A percentile compares a stretch with the other conserved stretches of the same genome.
phyloP scores from a whole-genome alignment of 2,329 filamentous ascomycete genomes.

The Claviceps pazoutovae region DNA sequence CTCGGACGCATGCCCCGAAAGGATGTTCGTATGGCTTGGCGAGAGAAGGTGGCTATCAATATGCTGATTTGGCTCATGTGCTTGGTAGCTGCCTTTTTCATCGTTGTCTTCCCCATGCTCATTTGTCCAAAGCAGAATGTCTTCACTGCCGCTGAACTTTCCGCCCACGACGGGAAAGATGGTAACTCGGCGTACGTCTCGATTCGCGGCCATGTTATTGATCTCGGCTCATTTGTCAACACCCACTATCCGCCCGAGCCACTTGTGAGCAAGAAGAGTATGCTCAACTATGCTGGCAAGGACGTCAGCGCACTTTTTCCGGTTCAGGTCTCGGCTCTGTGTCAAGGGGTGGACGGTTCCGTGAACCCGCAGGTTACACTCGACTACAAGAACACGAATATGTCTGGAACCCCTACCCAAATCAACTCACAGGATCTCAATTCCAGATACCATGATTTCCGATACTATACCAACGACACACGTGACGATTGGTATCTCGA shows the following conservation, averaged over 20 bases:
- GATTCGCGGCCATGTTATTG: constrained; percentile 81
- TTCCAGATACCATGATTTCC: constrained; percentile 81
- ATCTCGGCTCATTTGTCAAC: constrained; percentile 60
- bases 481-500: constrained; percentile 88
- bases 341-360: constrained; percentile 56
- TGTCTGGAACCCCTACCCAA: constrained; percentile 50
- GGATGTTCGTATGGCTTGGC: constrained; percentile 84
- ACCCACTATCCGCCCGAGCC: constrained; percentile 50
- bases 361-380: constrained; percentile 63
- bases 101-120: constrained; percentile 71
- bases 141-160: constrained; percentile 65
- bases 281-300: constrained; percentile 71
- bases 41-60: constrained; percentile 97
- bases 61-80: constrained; percentile 90
- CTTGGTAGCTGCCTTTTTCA: constrained; percentile 68
- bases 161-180: constrained; percentile 57
- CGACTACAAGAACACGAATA: constrained; percentile 68
- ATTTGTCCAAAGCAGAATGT: constrained; percentile 90
- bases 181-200: constrained; percentile 53
- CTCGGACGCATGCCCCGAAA: constrained; percentile 81
- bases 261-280: constrained; percentile 40
- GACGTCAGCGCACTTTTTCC: constrained; percentile 88
- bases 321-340: constrained; percentile 84
- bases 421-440: constrained; percentile 59
- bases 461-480: constrained; percentile 65